Evolutionary conservation across 768 basidiomycete genomes (phyloP), one percentile per base, ranked within the genome.

Genomic region (Amanita inopinata): DNA sequence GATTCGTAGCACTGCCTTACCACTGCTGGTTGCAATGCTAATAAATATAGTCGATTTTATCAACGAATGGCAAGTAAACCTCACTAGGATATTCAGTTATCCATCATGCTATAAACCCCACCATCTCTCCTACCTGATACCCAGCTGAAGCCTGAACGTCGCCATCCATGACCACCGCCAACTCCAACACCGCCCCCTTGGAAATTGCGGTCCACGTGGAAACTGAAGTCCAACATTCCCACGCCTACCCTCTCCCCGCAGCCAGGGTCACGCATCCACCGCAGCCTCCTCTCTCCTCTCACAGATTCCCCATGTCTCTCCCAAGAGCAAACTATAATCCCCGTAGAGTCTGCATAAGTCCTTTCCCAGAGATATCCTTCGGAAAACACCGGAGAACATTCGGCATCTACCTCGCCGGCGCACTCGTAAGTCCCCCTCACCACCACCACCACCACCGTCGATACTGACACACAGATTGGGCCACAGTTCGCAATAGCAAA

Each of bases 381-480:
- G 83, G 80, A 42, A 86, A 71, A 59, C 79, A 91, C 62, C 79
- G 80, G 48, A 69, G 92, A 19, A 77, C 87, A 2, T 67, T 89
- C 14, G 91, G 92, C 14, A 83, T 97, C 8, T 97, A 97, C 60
- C 65, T 90, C 43, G 85, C 92, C 1, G 94, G 94, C 31, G 93
- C 80, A 37, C 68, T 99, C 49, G 93, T 98, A 57, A 49, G 90
- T 75, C 40, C 3, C 40, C 24, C 33, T 32, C 31, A 24, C 20
- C 46, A 31, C 47, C 37, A 39, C 19, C 42, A 38, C 38, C 34
- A 35, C 38, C n/a, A 56, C 93, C 17, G 5, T 19, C 2, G 2
- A 1, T 31, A 10, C 8, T 19, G 8, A 12, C 24, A 5, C 34
- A 35, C 6, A 3, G 7, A 23, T 2, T 14, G 14, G 8, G 1